Base-by-base conservation (phyloP, 805 yeast species). In the Ogataea nakhonphanomensis region DNA sequence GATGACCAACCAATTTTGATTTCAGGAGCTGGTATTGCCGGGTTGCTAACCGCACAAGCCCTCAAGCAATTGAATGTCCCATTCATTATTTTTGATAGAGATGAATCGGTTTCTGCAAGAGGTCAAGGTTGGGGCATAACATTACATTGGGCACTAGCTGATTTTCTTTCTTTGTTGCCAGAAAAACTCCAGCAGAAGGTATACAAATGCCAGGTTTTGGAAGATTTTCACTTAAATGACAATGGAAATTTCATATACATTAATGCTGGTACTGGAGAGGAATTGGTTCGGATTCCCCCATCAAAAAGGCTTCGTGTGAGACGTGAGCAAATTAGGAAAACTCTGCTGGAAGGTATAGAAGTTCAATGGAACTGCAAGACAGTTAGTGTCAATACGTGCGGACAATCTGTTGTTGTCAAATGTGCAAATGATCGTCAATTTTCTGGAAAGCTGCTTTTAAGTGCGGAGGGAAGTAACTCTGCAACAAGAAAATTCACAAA, bases 41-140 rank as follows among this genome's bases (percentile, higher is more conserved):
- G 62, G 0, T 33, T 57, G 13, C 36, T 55, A 10, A 28, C 50
- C 3, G 64, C 63, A 1, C 62, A 59, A 27, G 57, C 58, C 9
- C 44, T 59, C 23, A 54, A 53, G 13, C 43, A 44, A 12, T 48
- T 55, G 15, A 34, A 37, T 3, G 50, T 58, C 24, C 59, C 56
- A 7, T 59, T 37, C 27, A 47, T 41, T 8, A 52, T 58, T n/a
- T 53, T 58, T 30, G 64, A 59, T 42, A 40, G 62, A 41, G 63
- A 59, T 36, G 51, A 44, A 12, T 43, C 49, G 2, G 58, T 49
- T 8, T 29, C 37, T 6, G 46, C 51, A 14, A 34, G 64, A 35
- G 63, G 58, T 27, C 57, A 58, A 30, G 64, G 64, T 4, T 59
- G 64, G 64, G 64, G 63, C 14, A 59, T 60, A 11, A 59, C 65